Percentiles rank a stretch among this genome's conserved stretches.
Conservation (phyloP, 257 asterid species). For the Solanum etuberosum region DNA sequence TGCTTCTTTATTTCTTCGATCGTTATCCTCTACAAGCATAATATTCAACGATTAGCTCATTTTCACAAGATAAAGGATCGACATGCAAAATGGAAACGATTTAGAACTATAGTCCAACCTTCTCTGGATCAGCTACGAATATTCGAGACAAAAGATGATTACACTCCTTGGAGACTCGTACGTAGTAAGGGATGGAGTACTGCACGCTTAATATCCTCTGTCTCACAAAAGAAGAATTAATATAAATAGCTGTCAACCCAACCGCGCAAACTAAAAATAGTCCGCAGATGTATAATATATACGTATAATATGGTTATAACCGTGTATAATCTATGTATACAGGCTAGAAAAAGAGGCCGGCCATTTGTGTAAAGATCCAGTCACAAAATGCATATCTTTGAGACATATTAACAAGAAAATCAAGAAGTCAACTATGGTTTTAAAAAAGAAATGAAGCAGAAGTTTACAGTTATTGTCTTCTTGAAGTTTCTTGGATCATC, state of each 20-base stretch:
- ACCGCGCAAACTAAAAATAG: not conserved
- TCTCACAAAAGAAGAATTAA: not conserved
- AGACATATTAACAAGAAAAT: not conserved
- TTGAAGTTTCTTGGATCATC: conserved; percentile 4
- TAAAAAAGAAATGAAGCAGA: not conserved
- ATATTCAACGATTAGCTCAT: not conserved
- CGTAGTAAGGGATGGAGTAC: not conserved
- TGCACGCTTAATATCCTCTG: conserved; percentile 2
- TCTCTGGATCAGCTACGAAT: not conserved
- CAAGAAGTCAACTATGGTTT: not conserved
- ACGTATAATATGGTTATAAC: not conserved
- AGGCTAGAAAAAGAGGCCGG: not conserved
- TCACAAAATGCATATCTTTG: not conserved
- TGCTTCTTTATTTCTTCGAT: conserved; percentile 1
- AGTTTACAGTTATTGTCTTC: not conserved
- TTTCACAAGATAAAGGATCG: not conserved
- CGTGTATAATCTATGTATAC: not conserved
- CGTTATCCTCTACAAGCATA: not conserved
- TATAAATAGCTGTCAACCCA: not conserved
- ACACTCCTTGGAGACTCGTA: not conserved
- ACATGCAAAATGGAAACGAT: not conserved
- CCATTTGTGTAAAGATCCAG: not conserved
- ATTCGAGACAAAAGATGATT: not conserved
- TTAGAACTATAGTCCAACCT: not conserved
- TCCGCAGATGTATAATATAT: not conserved